These are phyloP conservation scores for Sparassis latifolia DNA, from an alignment of 1,284 basidiomycete species.

Conservation along the genomic window DNA sequence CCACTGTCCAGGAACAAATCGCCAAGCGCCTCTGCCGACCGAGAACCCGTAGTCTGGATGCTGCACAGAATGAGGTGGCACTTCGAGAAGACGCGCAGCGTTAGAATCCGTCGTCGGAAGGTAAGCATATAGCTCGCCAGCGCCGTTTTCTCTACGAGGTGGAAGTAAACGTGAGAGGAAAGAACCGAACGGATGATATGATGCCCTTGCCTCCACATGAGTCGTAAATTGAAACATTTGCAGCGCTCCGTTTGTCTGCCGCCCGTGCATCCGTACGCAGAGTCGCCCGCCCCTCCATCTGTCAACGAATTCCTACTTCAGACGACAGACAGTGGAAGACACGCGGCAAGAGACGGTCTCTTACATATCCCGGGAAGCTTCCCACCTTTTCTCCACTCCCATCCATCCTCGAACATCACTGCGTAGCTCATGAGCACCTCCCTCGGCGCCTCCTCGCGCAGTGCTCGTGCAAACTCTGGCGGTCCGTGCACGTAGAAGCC, in stretches of 20 bases:
- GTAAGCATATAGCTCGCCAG: conserved; percentile 56
- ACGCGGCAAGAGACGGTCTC: background rate
- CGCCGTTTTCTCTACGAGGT: conserved; percentile 31
- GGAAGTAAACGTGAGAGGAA: background rate
- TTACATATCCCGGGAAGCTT: conserved; percentile 60
- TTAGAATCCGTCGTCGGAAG: conserved; percentile 42
- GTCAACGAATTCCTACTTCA: background rate
- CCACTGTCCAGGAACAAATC: conserved; percentile 45
- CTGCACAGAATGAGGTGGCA: conserved; percentile 43
- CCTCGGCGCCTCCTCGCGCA: conserved; percentile 27
- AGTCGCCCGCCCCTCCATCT: conserved; percentile 52
- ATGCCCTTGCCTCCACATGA: conserved; percentile 54
- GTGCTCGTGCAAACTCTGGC: conserved; percentile 27
- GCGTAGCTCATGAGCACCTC: conserved; percentile 53
- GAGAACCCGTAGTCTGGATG: conserved; percentile 57
- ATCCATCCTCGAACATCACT: conserved; percentile 49
- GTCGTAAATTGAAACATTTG: conserved; percentile 52
- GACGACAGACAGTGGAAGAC: no score
- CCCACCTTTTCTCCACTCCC: conserved; percentile 57
- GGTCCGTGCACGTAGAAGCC: conserved; percentile 55
- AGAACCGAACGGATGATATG: background rate
- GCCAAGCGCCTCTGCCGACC: conserved; percentile 49
- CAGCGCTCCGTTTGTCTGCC: conserved; percentile 49
- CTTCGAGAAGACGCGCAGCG: conserved; percentile 32
- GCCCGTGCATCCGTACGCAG: conserved; percentile 53